Conservation (phyloP, 108 stramenopile species). For the Nitzschia sp. region DNA sequence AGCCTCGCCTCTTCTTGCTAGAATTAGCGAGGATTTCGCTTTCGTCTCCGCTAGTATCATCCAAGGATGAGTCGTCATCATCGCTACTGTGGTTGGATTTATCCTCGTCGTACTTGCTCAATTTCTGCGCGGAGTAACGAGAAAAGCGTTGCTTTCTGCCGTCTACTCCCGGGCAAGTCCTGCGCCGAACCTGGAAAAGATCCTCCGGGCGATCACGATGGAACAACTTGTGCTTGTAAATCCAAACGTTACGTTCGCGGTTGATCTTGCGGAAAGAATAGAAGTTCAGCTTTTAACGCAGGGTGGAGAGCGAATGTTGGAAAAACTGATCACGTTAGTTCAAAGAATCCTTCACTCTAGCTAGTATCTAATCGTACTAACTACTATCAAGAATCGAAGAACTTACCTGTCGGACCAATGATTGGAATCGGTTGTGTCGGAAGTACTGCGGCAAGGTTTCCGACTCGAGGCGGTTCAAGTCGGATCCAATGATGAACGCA, state of each 20-base stretch:
- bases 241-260: conserved; percentile 92
- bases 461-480: conserved; percentile 71
- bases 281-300: conserved; percentile 46
- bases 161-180: conserved; percentile 83
- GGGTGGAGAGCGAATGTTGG: conserved; percentile 2
- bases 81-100: conserved; percentile 21
- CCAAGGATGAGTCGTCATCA: conserved; percentile 27
- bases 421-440: conserved; percentile 94
- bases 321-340: neutral
- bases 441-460: conserved; percentile 89
- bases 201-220: conserved; percentile 89
- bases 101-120: conserved; percentile 27
- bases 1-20: conserved; percentile 6
- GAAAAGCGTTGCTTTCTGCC: conserved; percentile 78
- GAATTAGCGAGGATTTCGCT: neutral
- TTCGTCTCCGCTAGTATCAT: conserved; percentile 13
- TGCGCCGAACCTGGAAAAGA: conserved; percentile 83
- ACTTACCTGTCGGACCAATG: conserved; percentile 92
- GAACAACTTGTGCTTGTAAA: conserved; percentile 93
- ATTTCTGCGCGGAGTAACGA: conserved; percentile 32
- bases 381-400: too few relatives aligned
- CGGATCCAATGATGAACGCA: conserved; percentile 81
- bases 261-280: conserved; percentile 79
- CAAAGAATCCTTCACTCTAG: neutral
- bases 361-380: too few relatives aligned